These are phyloP conservation scores for Rhizophagus sp. DNA, from an alignment of 192 early-diverging fungal species.

Conservation along the genomic window DNA sequence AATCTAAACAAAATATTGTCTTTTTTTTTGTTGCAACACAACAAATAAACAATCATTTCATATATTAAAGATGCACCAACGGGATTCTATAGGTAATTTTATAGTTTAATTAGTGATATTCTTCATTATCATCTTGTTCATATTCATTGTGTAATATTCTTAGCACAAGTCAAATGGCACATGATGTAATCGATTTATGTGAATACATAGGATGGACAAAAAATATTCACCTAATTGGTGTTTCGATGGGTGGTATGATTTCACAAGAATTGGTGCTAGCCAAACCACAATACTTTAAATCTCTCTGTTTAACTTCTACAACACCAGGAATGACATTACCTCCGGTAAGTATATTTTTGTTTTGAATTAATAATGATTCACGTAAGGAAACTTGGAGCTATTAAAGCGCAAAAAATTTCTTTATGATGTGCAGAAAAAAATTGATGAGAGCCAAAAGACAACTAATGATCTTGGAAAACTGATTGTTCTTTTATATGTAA, in stretches of 20 bases:
- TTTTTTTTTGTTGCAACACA: neutral
- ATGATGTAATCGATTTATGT: conserved; percentile 68
- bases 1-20: neutral
- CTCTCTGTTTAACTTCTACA: conserved; percentile 60
- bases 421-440: too few species aligned
- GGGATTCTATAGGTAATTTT: conserved; percentile 52
- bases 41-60: conserved; percentile 1
- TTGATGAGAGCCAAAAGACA: too few species aligned
- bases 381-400: too few species aligned
- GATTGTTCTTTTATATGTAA: neutral
- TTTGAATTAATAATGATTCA: neutral
- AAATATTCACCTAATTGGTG: conserved; percentile 74
- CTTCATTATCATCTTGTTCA: neutral
- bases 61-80: conserved; percentile 48
- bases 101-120: neutral
- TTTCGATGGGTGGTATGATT: conserved; percentile 90
- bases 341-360: conserved; percentile 8
- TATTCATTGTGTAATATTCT: neutral
- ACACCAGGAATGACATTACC: conserved; percentile 50
- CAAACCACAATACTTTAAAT: conserved; percentile 58
- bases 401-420: too few species aligned
- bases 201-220: conserved; percentile 72
- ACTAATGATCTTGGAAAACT: neutral
- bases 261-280: conserved; percentile 66
- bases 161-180: conserved; percentile 76